A percentile compares a stretch with the other conserved stretches of the same genome.
These are phyloP conservation scores for Fusarium tjaetaba DNA, from an alignment of 2,329 filamentous ascomycete genomes.

Conservation along the genomic window DNA sequence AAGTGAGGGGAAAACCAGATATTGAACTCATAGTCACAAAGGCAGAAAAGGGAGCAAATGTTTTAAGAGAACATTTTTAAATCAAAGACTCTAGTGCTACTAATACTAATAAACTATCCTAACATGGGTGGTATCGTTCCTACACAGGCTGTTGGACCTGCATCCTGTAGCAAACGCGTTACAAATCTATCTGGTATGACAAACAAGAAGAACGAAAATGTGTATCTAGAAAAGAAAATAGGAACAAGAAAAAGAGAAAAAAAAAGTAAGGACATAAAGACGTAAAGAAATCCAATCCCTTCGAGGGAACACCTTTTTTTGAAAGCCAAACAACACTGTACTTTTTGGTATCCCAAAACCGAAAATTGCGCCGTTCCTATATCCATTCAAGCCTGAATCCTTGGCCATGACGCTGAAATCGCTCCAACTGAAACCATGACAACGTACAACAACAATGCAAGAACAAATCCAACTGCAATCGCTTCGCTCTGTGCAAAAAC, in stretches of 20 bases:
- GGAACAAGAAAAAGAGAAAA: not conserved
- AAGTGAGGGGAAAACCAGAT: not conserved
- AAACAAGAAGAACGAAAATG: constrained; percentile 23
- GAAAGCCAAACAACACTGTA: constrained; percentile 36
- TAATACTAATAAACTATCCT: constrained; percentile 33
- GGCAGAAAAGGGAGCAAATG: not conserved
- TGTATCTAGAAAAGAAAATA: constrained; percentile 15
- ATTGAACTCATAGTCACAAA: not conserved
- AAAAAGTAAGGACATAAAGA: too few species aligned
- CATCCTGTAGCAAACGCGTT: constrained; percentile 31
- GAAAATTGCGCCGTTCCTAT: constrained; percentile 37
- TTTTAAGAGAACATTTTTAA: constrained; percentile 9
- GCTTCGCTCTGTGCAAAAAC: constrained; percentile 47
- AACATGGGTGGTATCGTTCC: constrained; percentile 39
- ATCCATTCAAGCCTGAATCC: constrained; percentile 28
- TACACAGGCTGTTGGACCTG: constrained; percentile 40
- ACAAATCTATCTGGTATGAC: constrained; percentile 40
- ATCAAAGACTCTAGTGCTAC: constrained; percentile 22
- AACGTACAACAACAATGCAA: constrained; percentile 46
- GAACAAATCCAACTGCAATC: constrained; percentile 47
- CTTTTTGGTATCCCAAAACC: constrained; percentile 41
- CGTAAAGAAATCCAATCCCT: constrained; percentile 13
- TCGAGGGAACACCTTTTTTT: constrained; percentile 17
- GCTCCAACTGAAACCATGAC: constrained; percentile 38
- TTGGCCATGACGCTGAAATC: constrained; percentile 33